A percentile compares a stretch with the other conserved stretches of the same genome.
phyloP scores from a whole-genome alignment of 2,329 filamentous ascomycete species.

The Dothideomycetes sp. region DNA sequence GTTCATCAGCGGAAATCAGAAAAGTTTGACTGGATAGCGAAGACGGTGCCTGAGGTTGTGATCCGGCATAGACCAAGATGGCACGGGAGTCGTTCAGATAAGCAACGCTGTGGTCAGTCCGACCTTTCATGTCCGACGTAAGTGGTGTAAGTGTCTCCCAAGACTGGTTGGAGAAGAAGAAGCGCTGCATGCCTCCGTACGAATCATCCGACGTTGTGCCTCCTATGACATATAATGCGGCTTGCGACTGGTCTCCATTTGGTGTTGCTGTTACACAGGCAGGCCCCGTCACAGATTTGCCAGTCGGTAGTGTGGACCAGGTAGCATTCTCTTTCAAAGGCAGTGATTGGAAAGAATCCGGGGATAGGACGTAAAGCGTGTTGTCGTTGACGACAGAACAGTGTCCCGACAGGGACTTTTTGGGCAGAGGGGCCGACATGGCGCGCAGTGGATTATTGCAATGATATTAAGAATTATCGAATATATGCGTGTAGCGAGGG shows the following conservation, averaged over 20 bases:
- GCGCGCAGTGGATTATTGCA: neutral
- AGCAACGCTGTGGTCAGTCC: constrained; percentile 62
- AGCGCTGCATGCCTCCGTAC: constrained; percentile 68
- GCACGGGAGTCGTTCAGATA: constrained; percentile 61
- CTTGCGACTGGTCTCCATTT: constrained; percentile 41
- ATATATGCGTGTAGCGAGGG: neutral
- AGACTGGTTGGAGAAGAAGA: constrained; percentile 42
- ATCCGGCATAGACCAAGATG: constrained; percentile 74
- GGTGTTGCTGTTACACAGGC: constrained; percentile 64
- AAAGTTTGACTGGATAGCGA: constrained; percentile 63
- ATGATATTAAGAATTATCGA: constrained; percentile 7
- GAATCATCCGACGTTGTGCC: constrained; percentile 46
- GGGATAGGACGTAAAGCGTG: constrained; percentile 74
- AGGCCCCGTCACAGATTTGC: constrained; percentile 60
- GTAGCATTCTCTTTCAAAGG: constrained; percentile 54
- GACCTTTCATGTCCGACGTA: constrained; percentile 51
- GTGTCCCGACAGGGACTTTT: constrained; percentile 58
- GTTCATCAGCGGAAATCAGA: constrained; percentile 53
- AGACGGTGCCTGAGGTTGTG: constrained; percentile 44
- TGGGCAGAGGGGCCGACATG: constrained; percentile 65
- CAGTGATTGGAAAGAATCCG: constrained; percentile 64
- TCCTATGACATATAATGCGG: constrained; percentile 71
- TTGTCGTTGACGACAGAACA: constrained; percentile 75
- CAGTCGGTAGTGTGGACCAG: constrained; percentile 58
- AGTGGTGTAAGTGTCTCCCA: constrained; percentile 48